A percentile compares a stretch with the other conserved stretches of the same genome.
Conservation (phyloP, 2,329 filamentous ascomycete species). For the Fusarium sublunatum region DNA sequence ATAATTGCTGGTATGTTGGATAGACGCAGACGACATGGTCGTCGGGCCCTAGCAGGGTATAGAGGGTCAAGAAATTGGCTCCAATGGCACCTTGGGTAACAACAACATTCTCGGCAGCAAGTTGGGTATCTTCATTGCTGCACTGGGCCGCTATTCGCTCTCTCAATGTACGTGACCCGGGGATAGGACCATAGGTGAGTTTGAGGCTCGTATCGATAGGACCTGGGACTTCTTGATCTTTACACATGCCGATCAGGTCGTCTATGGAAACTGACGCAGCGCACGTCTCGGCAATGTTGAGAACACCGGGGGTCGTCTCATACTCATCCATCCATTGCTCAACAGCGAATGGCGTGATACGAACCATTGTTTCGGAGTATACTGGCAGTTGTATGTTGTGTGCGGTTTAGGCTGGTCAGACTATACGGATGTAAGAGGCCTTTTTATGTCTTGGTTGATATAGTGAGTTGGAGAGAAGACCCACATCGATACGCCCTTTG, state of each 20-base stretch:
- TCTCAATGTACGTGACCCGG: constrained; percentile 72
- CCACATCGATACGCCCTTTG: constrained; percentile 1
- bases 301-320: constrained; percentile 64
- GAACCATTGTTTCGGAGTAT: constrained; percentile 58
- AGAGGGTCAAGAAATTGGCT: constrained; percentile 85
- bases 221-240: constrained; percentile 58
- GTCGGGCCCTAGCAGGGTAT: constrained; percentile 75
- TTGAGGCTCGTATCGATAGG: constrained; percentile 63
- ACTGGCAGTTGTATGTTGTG: background rate
- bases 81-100: constrained; percentile 84
- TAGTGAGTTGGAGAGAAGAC: background rate
- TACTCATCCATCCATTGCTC: constrained; percentile 77
- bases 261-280: constrained; percentile 78
- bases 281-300: constrained; percentile 85
- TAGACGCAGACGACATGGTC: constrained; percentile 90
- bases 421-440: background rate
- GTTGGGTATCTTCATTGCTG: constrained; percentile 63
- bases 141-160: constrained; percentile 74
- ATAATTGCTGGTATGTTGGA: constrained; percentile 88
- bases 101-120: constrained; percentile 70
- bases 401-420: background rate
- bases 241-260: constrained; percentile 70
- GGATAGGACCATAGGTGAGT: constrained; percentile 80
- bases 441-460: constrained; percentile 1
- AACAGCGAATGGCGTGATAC: constrained; percentile 72